Conservation (phyloP, 768 basidiomycete genomes). For the Strobilomyces echinocephalus region DNA sequence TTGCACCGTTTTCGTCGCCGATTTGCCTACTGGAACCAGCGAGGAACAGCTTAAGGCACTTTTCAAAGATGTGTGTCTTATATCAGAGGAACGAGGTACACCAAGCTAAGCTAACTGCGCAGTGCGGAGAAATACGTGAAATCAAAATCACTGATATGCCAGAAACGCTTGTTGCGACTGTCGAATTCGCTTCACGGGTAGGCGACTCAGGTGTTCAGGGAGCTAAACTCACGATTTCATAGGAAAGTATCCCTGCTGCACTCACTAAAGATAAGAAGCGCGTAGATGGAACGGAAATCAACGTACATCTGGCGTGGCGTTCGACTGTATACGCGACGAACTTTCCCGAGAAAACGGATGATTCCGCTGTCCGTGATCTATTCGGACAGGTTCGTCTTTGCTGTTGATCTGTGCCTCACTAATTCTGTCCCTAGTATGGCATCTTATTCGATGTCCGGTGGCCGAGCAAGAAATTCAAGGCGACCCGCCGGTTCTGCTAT, state of each 20-base stretch:
- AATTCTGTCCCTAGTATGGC: conserved; percentile 59
- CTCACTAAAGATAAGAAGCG: conserved; percentile 94
- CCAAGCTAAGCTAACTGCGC: conserved; percentile 12
- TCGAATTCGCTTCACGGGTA: conserved; percentile 75
- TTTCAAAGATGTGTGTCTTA: conserved; percentile 76
- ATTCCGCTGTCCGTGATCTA: conserved; percentile 64
- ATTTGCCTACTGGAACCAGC: conserved; percentile 50
- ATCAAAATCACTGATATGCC: conserved; percentile 67
- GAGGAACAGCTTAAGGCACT: conserved; percentile 66
- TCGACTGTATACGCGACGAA: conserved; percentile 96
- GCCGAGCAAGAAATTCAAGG: conserved; percentile 97
- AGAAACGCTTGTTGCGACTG: conserved; percentile 66
- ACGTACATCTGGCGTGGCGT: conserved; percentile 88
- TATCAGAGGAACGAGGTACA: neutral
- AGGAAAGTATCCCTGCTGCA: conserved; percentile 82
- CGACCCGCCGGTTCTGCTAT: conserved; percentile 87
- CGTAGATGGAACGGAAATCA: conserved; percentile 67
- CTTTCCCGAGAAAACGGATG: conserved; percentile 83
- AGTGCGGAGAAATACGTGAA: conserved; percentile 90
- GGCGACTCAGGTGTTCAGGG: neutral
- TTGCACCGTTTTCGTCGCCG: conserved; percentile 82
- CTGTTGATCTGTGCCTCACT: neutral
- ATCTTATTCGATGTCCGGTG: conserved; percentile 91
- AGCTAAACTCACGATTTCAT: neutral
- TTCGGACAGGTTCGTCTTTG: conserved; percentile 63